These are phyloP conservation scores for Blastobotrys persicus DNA, from an alignment of 1,139 yeast species.

Conservation along the genomic window DNA sequence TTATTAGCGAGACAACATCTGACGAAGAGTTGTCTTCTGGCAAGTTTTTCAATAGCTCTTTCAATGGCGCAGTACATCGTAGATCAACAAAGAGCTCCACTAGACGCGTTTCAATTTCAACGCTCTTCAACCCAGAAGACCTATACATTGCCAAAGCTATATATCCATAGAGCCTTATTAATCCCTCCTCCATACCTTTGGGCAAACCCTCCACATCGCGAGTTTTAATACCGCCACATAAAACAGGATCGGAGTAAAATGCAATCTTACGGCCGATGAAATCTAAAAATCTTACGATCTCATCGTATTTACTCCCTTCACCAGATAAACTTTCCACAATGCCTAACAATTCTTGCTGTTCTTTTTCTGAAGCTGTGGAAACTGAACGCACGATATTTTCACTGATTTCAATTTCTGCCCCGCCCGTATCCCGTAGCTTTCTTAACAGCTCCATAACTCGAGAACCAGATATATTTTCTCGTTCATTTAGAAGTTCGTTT, in stretches of 20 bases:
- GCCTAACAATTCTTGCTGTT: neutral
- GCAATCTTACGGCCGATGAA: neutral
- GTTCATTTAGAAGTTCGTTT: too few relatives aligned
- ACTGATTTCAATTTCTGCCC: neutral
- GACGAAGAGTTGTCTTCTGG: neutral
- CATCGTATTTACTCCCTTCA: neutral
- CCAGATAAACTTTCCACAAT: neutral
- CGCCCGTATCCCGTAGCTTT: neutral
- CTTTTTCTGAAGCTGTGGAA: neutral
- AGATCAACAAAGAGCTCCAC: neutral
- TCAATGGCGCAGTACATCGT: neutral
- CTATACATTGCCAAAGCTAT: neutral
- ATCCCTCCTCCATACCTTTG: too few relatives aligned
- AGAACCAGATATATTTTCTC: too few relatives aligned
- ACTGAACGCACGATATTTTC: neutral
- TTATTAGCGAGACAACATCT: neutral
- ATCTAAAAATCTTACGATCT: neutral
- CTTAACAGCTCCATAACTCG: too few relatives aligned
- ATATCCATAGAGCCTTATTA: neutral
- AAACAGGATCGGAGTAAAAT: neutral
- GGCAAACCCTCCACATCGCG: neutral
- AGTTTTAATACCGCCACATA: neutral
- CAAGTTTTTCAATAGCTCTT: neutral
- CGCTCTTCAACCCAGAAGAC: neutral
- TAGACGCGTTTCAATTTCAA: neutral